phyloP scores from a whole-genome alignment of 352 stramenopile genomes.

The Pythium guiyangense region DNA sequence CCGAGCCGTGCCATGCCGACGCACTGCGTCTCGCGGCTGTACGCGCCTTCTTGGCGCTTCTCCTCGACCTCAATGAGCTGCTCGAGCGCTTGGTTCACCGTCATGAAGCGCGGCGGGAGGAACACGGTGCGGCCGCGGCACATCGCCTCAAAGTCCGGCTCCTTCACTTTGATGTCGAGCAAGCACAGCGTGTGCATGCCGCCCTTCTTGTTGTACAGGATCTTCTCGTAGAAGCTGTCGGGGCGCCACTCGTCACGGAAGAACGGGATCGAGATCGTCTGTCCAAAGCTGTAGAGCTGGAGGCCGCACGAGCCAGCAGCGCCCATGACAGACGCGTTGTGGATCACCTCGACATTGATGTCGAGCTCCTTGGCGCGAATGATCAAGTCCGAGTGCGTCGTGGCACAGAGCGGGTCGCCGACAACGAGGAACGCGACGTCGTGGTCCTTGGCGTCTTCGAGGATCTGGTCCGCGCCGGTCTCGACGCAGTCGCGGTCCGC shows the following conservation, averaged over 20 bases:
- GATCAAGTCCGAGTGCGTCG: slow-evolving; percentile 98
- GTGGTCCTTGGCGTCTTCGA: slow-evolving; percentile 84
- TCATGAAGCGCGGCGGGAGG: slow-evolving; percentile 98
- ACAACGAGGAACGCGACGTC: slow-evolving; percentile 98
- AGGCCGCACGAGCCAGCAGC: slow-evolving; percentile 94
- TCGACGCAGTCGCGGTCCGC: slow-evolving; percentile 96
- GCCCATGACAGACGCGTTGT: slow-evolving; percentile 99
- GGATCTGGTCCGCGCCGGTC: slow-evolving; percentile 95
- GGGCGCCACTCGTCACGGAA: slow-evolving; percentile 96
- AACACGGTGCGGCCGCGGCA: slow-evolving; percentile 91
- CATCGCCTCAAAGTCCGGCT: slow-evolving; percentile 98
- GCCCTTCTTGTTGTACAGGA: slow-evolving; percentile 93
- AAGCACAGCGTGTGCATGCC: slow-evolving; percentile 98
- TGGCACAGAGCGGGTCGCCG: slow-evolving; percentile 97
- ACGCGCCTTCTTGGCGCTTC: slow-evolving; percentile 86
- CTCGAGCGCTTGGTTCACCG: slow-evolving; percentile 92
- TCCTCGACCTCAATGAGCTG: slow-evolving; percentile 95
- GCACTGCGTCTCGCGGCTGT: slow-evolving; percentile 67
- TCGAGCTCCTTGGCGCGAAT: slow-evolving; percentile 91
- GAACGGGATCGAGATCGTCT: slow-evolving; percentile 98
- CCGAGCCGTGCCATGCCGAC: slow-evolving; percentile 96
- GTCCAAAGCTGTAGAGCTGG: slow-evolving; percentile 98
- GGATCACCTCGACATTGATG: slow-evolving; percentile 95
- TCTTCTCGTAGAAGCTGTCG: slow-evolving; percentile 98
- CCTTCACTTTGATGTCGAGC: slow-evolving; percentile 99